Evolutionary conservation across 306 rosid genomes (phyloP), one percentile per base, ranked within the genome.

Genomic region (Hippophae gyantsensis): DNA sequence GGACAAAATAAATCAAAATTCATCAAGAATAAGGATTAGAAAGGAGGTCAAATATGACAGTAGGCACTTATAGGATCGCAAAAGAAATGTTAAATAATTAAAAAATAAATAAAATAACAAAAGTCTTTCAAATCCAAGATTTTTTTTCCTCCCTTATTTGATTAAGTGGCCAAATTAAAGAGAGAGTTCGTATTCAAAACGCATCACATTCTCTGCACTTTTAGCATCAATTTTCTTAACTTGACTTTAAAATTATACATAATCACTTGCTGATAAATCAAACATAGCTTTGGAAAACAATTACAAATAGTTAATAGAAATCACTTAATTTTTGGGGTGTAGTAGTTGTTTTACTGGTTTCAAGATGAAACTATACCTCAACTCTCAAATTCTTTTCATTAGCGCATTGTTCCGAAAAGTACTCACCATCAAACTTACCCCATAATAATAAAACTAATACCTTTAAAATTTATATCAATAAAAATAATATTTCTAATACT

Each of bases 151-250:
- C 65, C 61, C 65, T 65, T 56, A n/a, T 43, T 55, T 14, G 42
- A 70, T 47, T 18, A 52, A 74, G 68, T 69, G 64, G 64, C 55
- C 23, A 38, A 47, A 60, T 69, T 26, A 53, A 63, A 58, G 14
- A 52, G 48, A 56, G 6, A 27, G 38, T 58, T 48, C 2, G 70
- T 38, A 48, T 49, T 56, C 26, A 6, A 56, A 44, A 48, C 23
- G 27, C 51, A 47, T 18, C 8, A 25, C 2, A 18, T 55, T 52
- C 62, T 13, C 53, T n/a, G 27, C 40, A 61, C 53, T 54, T 68
- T 40, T 8, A 13, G 48, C 10, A 18, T 26, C 2, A 32, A 11
- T 6, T 42, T 8, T 43, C 50, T 41, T 9, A 12, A 6, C 11
- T 6, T 11, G 7, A 6, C 48, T 43, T 51, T 13, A 54, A 10